Base-by-base conservation (phyloP, 202 grass and related monocot genomes). In the Elaeis oleifera region DNA sequence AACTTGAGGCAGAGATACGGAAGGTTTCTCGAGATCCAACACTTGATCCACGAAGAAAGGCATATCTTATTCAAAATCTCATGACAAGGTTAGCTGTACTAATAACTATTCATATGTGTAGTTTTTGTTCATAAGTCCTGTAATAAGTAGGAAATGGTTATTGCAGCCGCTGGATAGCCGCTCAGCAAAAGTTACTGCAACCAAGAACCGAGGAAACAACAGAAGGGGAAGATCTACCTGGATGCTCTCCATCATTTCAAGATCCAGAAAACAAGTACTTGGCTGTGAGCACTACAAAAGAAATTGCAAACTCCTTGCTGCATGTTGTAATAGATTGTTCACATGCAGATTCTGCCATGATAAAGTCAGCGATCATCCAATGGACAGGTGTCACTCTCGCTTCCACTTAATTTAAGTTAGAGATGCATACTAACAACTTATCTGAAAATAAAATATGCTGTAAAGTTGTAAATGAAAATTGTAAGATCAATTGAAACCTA, bases 211-310 rank as follows among this genome's bases (percentile, higher is more conserved):
- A 69, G 66, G 74, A 79, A 66, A 62, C 50, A 29, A 55, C 44
- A 3, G 69, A 56, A 50, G 69, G 64, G 57, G 79, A 70, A 69
- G 48, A 58, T 65, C 31, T 79, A 63, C 74, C 61, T 71, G 92
- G 79, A 31, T 84, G 80, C 49, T 72, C 22, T 70, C 81, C 84
- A 59, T 89, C 92, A n/a, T 92, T 83, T 78, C 68, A 51, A 70
- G 82, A 97, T 66, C 65, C 55, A 60, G 84, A 86, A 18, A 80
- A 60, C 67, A 89, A 72, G 50, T 83, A 23, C 91, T 97, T 79
- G 92, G 92, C 20, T 97, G 92, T 72, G 92, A 97, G 16, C 92
- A 97, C 60, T 97, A 97, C 60, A 97, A 97, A 62, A 69, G 92
- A 74, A 97, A 97, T 74, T 97, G 88, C 71, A 97, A 97, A 60